These are phyloP conservation scores for Diaporthe citri DNA, from an alignment of 2,329 filamentous ascomycete genomes.

Conservation along the genomic window DNA sequence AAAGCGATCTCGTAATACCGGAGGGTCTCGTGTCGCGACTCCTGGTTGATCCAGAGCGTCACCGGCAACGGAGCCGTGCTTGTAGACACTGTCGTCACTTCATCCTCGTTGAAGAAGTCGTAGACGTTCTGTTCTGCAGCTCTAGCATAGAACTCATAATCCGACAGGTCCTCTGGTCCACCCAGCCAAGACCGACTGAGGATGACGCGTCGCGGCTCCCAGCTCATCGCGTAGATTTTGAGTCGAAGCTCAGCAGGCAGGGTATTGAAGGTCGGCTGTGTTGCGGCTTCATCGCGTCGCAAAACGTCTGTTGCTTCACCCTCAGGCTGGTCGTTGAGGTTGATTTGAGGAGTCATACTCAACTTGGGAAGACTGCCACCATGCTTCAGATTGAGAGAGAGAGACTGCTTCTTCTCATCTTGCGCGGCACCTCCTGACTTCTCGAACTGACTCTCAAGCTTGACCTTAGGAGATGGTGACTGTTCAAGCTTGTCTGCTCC, in stretches of 20 bases:
- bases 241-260: constrained; percentile 4
- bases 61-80: not conserved
- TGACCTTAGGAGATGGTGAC: no score
- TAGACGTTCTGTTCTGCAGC: not conserved
- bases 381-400: not conserved
- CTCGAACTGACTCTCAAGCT: not conserved
- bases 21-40: not conserved
- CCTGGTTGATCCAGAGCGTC: not conserved
- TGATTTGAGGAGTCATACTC: not conserved
- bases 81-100: not conserved
- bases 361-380: not conserved
- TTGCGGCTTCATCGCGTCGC: not conserved
- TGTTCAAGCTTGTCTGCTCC: not conserved
- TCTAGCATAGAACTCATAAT: not conserved
- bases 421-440: not conserved
- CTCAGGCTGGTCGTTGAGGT: not conserved
- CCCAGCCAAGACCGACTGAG: not conserved
- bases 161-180: not conserved
- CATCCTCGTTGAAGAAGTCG: not conserved
- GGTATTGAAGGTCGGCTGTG: not conserved
- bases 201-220: not conserved
- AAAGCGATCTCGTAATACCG: not conserved
- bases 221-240: constrained; percentile 12
- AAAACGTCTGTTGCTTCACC: not conserved
- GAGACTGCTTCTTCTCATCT: not conserved